Base-by-base conservation (phyloP, 106 monocot species). In the Dioscorea alata region DNA sequence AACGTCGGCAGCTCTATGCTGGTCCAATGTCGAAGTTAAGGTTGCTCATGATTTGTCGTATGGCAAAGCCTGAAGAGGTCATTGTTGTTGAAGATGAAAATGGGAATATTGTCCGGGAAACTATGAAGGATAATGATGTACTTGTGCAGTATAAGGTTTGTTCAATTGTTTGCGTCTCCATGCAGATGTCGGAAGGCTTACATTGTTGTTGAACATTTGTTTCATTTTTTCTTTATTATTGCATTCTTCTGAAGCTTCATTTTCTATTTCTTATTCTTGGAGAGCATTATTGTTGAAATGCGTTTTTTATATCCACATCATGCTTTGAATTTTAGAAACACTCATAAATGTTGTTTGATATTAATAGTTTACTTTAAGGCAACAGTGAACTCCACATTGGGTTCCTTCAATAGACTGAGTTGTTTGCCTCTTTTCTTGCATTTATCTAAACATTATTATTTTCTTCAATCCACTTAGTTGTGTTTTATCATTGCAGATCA, bases 1-100 rank as follows among this genome's bases (percentile, higher is more conserved):
- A 90, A 64, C 81, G 97, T 8, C 71, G 99, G 8, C 93, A 99
- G 59, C 85, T 99, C 78, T 99, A 90, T 73, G 32, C 90, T 31
- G 85, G 66, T 50, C 83, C 92, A 56, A 75, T 99, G 67, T 99
- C 99, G 17, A 93, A 99, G 53, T 68, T 99, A 68, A 87, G 99
- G 72, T 88, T 83, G 81, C 87, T 99, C 21, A 99, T 99, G 99
- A 93, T 99, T 65, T 90, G 93, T 76, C 90, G 99, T 16, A 99
- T 99, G 99, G 99, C 99, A 50, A 99, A 99, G 50, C 99, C 99
- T 51, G 99, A 99, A 70, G 99, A 99, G 72, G 93, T 99, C 75
- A 59, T 99, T 17, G 93, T 99, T 71, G 99, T 99, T 68, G 99
- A 99, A 76, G 99, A 99, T 78, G 99, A 99, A 81, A 99, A 99